Conservation (phyloP, 768 basidiomycete genomes). For the Pulveroboletus ravenelii region DNA sequence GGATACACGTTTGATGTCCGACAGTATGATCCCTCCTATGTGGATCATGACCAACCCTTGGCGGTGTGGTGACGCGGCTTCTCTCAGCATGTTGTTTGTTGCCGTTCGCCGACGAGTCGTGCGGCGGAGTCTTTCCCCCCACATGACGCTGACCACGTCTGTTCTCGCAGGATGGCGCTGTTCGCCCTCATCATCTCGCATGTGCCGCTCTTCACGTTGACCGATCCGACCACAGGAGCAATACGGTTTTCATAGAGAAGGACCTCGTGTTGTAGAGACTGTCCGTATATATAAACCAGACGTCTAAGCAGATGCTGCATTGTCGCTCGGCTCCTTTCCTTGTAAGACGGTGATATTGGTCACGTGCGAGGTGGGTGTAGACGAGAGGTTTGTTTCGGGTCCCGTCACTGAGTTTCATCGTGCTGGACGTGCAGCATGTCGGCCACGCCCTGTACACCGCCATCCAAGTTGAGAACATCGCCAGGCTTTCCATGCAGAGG, state of each 20-base stretch:
- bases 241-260: slow-evolving; percentile 27
- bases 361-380: slow-evolving; percentile 24
- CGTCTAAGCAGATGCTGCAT: background rate
- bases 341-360: slow-evolving; percentile 16
- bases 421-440: slow-evolving; percentile 27
- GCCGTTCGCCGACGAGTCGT: slow-evolving; percentile 21
- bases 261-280: slow-evolving; percentile 16
- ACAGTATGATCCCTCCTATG: slow-evolving; percentile 5
- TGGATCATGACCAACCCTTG: slow-evolving; percentile 11
- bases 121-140: slow-evolving; percentile 6
- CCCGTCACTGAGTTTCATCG: background rate
- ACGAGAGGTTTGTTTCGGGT: background rate
- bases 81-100: slow-evolving; percentile 5
- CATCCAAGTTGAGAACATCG: background rate
- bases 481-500: background rate
- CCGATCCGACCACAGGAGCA: slow-evolving; percentile 30
- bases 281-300: slow-evolving; percentile 20
- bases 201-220: slow-evolving; percentile 29
- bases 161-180: slow-evolving; percentile 31
- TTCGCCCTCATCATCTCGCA: slow-evolving; percentile 31
- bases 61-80: slow-evolving; percentile 20
- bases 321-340: background rate
- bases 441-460: slow-evolving; percentile 27
- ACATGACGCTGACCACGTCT: slow-evolving; percentile 26
- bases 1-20: slow-evolving; percentile 10